Evolutionary conservation across 139 green algal genomes (phyloP), one percentile per base, ranked within the genome.

Genomic region (Nannochloris sp.): DNA sequence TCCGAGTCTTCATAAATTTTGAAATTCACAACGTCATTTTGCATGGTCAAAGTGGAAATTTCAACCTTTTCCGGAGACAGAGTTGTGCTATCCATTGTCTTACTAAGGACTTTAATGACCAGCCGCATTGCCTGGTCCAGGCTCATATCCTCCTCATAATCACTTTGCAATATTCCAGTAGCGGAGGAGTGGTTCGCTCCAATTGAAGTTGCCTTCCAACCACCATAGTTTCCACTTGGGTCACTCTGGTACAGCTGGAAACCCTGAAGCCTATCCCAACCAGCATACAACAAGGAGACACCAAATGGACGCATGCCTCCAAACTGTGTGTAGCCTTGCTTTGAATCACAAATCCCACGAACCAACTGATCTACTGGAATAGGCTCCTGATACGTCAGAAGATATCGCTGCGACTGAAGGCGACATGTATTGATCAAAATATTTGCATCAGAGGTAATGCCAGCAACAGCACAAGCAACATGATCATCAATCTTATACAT

Each of bases 401-500:
- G 64, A 76, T 96, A 95, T 37, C 85, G 78, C 79, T 96, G 91
- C 16, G 90, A 88, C 3, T 79, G 68, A 45, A 92, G 62, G 2
- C 90, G 85, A 79, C 79, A 90, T 2, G 76, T 88, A 76, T 98
- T 97, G 70, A 98, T 90, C 16, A 99, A 79, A 64, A 98, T 98
- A 74, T 98, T 98, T 11, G 93, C 93, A 67, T 99, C 93, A 3
- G 93, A 82, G 60, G 92, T 99, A 59, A 99, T 87, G 28, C 93
- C 93, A 33, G 93, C 93, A 16, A 98, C 93, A 16, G 93, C 89
- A 62, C 84, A 92, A 0, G 87, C 87, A 1, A 99, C 81, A 72
- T 99, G 92, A 59, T 96, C 90, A 69, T 97, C 94, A 30, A 99
- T 84, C 71, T 88, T 89, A 66, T 97, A 97, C 92, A 98, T 97